A percentile compares a stretch with the other conserved stretches of the same genome.
These are phyloP conservation scores for Mycena rebaudengoi DNA, from an alignment of 768 basidiomycete species.

Conservation along the genomic window DNA sequence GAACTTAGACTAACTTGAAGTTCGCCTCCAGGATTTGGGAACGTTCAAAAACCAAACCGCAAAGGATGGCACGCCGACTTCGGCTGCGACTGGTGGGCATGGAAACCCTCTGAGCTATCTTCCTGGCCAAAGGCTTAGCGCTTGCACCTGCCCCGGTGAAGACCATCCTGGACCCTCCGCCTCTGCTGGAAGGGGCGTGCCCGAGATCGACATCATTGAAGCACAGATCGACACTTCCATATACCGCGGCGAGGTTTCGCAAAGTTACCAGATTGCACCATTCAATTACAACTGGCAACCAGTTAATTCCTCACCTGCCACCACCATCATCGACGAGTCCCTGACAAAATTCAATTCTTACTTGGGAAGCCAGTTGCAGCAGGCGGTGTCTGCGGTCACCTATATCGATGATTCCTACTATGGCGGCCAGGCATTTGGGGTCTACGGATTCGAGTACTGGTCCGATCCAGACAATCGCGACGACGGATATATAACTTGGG, in stretches of 20 bases:
- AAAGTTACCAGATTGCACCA: conserved; percentile 83
- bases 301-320: conserved; percentile 58
- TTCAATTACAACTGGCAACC: conserved; percentile 77
- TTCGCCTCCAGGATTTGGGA: no score
- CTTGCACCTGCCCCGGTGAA: conserved; percentile 86
- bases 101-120: conserved; percentile 74
- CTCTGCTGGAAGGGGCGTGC: conserved; percentile 76
- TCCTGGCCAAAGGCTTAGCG: conserved; percentile 86
- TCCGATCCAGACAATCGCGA: conserved; percentile 70
- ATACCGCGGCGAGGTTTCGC: conserved; percentile 74
- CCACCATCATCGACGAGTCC: conserved; percentile 58
- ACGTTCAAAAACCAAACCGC: conserved; percentile 85
- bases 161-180: conserved; percentile 89
- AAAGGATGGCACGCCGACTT: conserved; percentile 63
- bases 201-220: conserved; percentile 95
- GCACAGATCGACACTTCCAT: conserved; percentile 68
- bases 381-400: conserved; percentile 75
- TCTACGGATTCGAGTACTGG: conserved; percentile 86
- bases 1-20: no score
- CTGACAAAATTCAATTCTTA: conserved; percentile 71
- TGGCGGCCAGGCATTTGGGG: conserved; percentile 58
- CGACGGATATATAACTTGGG: conserved; percentile 90
- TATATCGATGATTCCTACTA: conserved; percentile 67
- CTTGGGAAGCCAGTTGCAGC: conserved; percentile 75
- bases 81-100: conserved; percentile 59